phyloP scores from a whole-genome alignment of 2,329 filamentous ascomycete species.

The Colletotrichum tropicale region DNA sequence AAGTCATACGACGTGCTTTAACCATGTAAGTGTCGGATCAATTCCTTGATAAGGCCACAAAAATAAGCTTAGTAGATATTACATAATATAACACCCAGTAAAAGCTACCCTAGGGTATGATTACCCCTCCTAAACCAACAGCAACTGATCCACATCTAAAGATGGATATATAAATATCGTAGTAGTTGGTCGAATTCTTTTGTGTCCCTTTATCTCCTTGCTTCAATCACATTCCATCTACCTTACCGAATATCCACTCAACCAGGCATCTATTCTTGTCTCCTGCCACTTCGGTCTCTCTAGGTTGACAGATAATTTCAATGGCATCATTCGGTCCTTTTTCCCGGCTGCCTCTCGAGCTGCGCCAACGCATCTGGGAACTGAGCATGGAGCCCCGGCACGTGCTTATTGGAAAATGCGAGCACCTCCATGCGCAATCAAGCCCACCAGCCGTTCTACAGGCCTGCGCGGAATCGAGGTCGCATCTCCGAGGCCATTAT shows the following conservation, averaged over 20 bases:
- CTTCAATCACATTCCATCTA: not conserved
- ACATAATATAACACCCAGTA: not conserved
- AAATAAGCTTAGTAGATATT: not conserved
- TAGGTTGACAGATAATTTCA: not conserved
- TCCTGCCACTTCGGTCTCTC: not conserved
- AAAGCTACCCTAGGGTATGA: not conserved
- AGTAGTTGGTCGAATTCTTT: not conserved
- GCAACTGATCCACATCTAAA: not conserved
- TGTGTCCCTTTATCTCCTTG: not conserved
- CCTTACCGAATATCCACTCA: not conserved
- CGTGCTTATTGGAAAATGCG: not conserved
- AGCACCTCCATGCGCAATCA: not conserved
- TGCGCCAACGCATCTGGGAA: not conserved
- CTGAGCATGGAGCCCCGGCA: not conserved
- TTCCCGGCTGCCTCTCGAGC: not conserved
- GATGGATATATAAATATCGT: not conserved
- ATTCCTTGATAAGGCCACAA: not conserved
- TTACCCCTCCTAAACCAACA: not conserved
- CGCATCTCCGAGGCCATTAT: not conserved
- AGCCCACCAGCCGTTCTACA: not conserved
- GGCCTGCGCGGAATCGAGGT: not conserved
- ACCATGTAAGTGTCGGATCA: not conserved
- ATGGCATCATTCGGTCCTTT: not conserved
- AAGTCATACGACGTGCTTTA: not conserved
- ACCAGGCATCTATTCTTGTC: not conserved